Conservation (phyloP, 768 basidiomycete genomes). For the Xanthoconium purpureum region DNA sequence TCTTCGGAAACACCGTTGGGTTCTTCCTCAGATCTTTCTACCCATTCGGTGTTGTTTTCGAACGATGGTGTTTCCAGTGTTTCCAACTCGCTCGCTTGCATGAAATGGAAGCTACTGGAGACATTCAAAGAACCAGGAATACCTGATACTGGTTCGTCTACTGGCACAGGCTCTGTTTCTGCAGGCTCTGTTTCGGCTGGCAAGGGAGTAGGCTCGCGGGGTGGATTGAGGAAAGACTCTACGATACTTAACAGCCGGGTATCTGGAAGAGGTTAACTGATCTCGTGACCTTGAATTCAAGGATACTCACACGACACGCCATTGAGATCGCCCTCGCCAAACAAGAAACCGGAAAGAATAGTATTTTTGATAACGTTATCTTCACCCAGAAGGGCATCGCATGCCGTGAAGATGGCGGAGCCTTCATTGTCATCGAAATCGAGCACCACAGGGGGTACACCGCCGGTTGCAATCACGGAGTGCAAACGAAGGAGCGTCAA, state of each 20-base stretch:
- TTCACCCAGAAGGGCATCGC: constrained; percentile 54
- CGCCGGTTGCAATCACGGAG: constrained; percentile 44
- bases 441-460: constrained; percentile 41
- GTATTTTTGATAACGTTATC: constrained; percentile 49
- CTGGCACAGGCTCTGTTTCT: constrained; percentile 30
- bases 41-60: constrained; percentile 55
- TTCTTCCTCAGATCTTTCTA: constrained; percentile 45
- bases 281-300: neutral
- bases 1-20: constrained; percentile 15
- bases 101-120: constrained; percentile 70
- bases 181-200: constrained; percentile 32
- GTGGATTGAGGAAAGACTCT: constrained; percentile 51
- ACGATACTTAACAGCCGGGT: constrained; percentile 58
- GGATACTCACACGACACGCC: constrained; percentile 59
- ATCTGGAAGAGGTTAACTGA: constrained; percentile 40
- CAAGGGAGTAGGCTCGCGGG: constrained; percentile 30
- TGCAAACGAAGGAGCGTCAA: constrained; percentile 61
- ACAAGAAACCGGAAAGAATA: constrained; percentile 53
- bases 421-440: constrained; percentile 51
- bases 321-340: constrained; percentile 55
- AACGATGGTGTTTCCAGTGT: constrained; percentile 51
- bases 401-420: constrained; percentile 50
- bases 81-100: constrained; percentile 80
- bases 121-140: constrained; percentile 37
- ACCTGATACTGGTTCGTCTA: constrained; percentile 36